These are phyloP conservation scores for Pythium myriotylum DNA, from an alignment of 352 stramenopile genomes.

Conservation along the genomic window DNA sequence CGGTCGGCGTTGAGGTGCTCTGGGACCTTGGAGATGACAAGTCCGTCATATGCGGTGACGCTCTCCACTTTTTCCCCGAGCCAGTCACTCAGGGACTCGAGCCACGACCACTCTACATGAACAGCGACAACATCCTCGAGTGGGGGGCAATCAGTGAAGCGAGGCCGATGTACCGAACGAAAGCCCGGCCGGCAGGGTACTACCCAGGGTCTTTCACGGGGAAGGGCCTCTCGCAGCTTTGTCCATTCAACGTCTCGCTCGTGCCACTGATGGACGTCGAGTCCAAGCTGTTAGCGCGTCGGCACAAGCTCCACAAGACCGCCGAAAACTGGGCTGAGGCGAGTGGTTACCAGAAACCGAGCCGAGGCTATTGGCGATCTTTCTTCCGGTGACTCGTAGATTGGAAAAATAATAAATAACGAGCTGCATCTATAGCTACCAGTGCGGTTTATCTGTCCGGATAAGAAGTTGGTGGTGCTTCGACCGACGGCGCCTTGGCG, in stretches of 20 bases:
- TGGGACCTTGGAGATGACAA: constrained; percentile 30
- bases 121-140: constrained; percentile 55
- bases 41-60: constrained; percentile 52
- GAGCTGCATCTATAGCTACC: no score
- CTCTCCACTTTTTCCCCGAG: constrained; percentile 56
- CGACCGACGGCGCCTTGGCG: no score
- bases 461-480: no score
- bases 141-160: constrained; percentile 1
- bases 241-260: constrained; percentile 57
- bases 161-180: constrained; percentile 40
- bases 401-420: neutral
- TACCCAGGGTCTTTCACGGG: constrained; percentile 53
- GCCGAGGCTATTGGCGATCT: constrained; percentile 8
- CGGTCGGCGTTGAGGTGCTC: constrained; percentile 42
- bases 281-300: constrained; percentile 36
- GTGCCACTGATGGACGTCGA: constrained; percentile 45
- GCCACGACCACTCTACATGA: constrained; percentile 52
- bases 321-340: constrained; percentile 28
- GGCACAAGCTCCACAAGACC: constrained; percentile 44
- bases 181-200: constrained; percentile 50
- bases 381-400: constrained; percentile 25
- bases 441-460: no score
- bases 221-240: constrained; percentile 44
- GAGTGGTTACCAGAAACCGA: constrained; percentile 25
- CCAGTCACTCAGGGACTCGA: constrained; percentile 6